Conservation (phyloP, 2,329 filamentous ascomycete genomes). For the Scopulariopsis brevicaulis region DNA sequence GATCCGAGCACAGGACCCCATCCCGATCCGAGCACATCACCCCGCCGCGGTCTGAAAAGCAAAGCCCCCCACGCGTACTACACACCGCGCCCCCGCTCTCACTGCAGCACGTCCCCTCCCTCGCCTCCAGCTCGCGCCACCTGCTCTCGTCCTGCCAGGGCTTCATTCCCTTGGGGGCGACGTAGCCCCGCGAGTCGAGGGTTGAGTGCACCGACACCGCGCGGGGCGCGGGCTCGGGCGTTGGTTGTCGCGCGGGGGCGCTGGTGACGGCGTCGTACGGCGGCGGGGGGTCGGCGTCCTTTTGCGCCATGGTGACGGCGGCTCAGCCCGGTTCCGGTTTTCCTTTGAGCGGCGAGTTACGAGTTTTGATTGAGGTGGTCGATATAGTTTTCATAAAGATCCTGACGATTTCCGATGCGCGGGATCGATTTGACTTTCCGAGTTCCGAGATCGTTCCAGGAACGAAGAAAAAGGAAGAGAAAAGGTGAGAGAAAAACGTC, state of each 20-base stretch:
- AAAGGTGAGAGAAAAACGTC: too few relatives aligned
- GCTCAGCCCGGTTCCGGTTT: background rate
- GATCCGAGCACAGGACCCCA: background rate
- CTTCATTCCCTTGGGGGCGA: background rate
- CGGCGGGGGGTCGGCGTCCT: background rate
- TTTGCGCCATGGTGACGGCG: background rate
- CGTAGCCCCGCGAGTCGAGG: background rate
- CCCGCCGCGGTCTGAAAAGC: conserved; percentile 2
- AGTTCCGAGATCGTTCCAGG: too few relatives aligned
- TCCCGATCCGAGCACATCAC: conserved; percentile 1
- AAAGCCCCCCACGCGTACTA: background rate
- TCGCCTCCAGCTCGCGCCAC: conserved; percentile 1
- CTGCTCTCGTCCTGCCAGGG: background rate
- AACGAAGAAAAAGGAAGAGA: too few relatives aligned
- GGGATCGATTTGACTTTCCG: too few relatives aligned
- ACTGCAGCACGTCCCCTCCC: background rate
- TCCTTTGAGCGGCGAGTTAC: too few relatives aligned
- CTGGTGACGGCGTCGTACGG: background rate
- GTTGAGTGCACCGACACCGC: background rate
- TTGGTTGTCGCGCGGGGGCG: too few relatives aligned
- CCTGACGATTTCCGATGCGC: too few relatives aligned
- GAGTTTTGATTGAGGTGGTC: background rate
- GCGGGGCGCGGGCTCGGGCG: background rate
- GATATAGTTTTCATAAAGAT: background rate
- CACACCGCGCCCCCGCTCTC: background rate